A percentile compares a stretch with the other conserved stretches of the same genome.
Evolutionary conservation across 2,329 filamentous ascomycete genomes (phyloP).

Genomic region (Domatiomyces globalis): DNA sequence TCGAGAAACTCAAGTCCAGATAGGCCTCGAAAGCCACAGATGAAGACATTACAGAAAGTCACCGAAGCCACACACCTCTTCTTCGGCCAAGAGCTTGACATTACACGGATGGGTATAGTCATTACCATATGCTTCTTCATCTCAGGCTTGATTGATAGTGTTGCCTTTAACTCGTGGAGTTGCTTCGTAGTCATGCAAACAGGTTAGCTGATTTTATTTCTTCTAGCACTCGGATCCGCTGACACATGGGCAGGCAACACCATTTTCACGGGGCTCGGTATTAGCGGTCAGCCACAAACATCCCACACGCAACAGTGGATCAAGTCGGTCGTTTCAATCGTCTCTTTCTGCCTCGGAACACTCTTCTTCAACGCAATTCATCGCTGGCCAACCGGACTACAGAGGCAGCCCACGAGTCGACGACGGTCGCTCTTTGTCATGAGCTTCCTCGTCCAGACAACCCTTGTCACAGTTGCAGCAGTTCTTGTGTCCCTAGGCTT

Average conservation of each 20-base stretch:
- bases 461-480: slow-evolving; percentile 23
- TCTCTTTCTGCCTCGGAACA: slow-evolving; percentile 26
- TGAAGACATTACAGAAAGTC: not conserved
- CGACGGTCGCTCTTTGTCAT: slow-evolving; percentile 27
- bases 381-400: slow-evolving; percentile 22
- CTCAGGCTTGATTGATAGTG: slow-evolving; percentile 32
- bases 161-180: slow-evolving; percentile 33
- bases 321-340: slow-evolving; percentile 30
- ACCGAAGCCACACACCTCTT: not conserved
- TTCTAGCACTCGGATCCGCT: not conserved
- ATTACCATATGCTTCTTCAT: slow-evolving; percentile 27
- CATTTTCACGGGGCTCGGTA: slow-evolving; percentile 30
- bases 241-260: slow-evolving; percentile 26
- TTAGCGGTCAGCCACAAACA: slow-evolving; percentile 26
- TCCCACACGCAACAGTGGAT: slow-evolving; percentile 29
- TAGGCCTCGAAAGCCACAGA: not conserved
- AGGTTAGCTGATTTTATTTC: slow-evolving; percentile 21
- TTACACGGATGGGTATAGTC: slow-evolving; percentile 7
- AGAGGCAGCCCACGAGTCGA: slow-evolving; percentile 20
- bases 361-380: slow-evolving; percentile 27
- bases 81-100: slow-evolving; percentile 13
- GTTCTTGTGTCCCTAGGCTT: slow-evolving; percentile 23
- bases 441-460: slow-evolving; percentile 28
- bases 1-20: not conserved
- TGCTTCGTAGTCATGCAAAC: slow-evolving; percentile 37